Evolutionary conservation across 1,284 basidiomycete species (phyloP).

Genomic region (Cryptococcus deneoformans): DNA sequence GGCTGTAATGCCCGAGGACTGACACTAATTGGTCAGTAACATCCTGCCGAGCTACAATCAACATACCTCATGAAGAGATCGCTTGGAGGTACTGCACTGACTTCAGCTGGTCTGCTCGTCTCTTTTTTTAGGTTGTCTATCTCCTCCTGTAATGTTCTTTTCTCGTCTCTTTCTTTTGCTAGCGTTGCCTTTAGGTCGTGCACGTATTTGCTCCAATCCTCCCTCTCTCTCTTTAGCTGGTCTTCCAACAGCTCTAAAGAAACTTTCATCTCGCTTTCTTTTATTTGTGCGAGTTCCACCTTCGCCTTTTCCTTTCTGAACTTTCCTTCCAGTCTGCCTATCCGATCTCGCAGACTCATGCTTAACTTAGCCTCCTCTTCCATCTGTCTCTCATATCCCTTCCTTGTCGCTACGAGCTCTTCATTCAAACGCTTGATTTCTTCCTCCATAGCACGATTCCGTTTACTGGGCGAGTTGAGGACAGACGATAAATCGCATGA

Average conservation of each 20-base stretch:
- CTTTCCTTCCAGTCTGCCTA: slow-evolving; percentile 11
- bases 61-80: slow-evolving; percentile 1
- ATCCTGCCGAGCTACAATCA: neutral
- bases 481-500: neutral
- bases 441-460: neutral
- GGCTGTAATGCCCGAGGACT: slow-evolving; percentile 15
- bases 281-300: neutral
- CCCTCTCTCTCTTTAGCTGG: neutral
- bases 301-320: slow-evolving; percentile 2
- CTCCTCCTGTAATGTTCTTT: neutral
- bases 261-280: neutral
- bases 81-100: neutral
- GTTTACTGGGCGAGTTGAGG: neutral
- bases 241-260: neutral
- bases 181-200: slow-evolving; percentile 4
- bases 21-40: neutral
- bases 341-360: slow-evolving; percentile 19
- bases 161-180: neutral
- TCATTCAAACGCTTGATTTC: slow-evolving; percentile 1
- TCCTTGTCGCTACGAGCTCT: neutral
- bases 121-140: neutral
- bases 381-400: slow-evolving; percentile 7
- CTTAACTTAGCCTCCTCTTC: slow-evolving; percentile 21
- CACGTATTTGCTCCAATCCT: neutral
- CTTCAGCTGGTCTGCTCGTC: neutral